Conservation (phyloP, 208 protist species). For the Trichomonas vaginalis region DNA sequence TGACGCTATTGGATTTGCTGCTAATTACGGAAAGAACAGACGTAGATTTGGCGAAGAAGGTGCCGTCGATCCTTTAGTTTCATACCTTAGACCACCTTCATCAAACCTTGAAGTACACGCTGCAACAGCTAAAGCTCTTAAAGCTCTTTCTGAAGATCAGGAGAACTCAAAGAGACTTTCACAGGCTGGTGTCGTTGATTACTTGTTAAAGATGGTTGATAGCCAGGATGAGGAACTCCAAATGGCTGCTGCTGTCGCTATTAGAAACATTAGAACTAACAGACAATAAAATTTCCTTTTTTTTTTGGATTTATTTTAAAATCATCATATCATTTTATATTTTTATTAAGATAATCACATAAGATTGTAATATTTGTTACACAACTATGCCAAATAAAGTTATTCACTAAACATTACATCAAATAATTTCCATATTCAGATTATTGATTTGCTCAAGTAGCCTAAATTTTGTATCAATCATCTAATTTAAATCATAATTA, state of each 20-base stretch:
- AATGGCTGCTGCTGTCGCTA: constrained; percentile 8
- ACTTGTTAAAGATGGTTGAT: background rate
- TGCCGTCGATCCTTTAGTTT: background rate
- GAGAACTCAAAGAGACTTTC: background rate
- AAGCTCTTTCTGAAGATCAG: background rate
- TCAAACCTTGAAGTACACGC: background rate
- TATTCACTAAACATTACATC: background rate
- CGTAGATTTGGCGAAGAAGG: constrained; percentile 9
- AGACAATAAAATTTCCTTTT: background rate
- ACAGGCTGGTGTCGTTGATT: background rate
- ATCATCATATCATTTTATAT: background rate
- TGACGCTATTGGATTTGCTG: background rate
- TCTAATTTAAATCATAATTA: too few species aligned
- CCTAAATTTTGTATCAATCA: too few species aligned
- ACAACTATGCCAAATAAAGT: background rate
- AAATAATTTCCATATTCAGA: background rate
- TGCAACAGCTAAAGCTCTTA: background rate
- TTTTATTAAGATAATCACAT: background rate
- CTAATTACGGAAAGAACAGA: background rate
- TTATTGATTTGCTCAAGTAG: background rate
- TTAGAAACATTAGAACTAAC: constrained; percentile 14
- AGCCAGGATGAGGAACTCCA: background rate
- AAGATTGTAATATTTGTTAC: background rate
- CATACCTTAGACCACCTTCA: constrained; percentile 4
- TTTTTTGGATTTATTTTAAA: background rate